These are phyloP conservation scores for Diaporthe sp. DNA, from an alignment of 2,329 filamentous ascomycete species.

Conservation along the genomic window DNA sequence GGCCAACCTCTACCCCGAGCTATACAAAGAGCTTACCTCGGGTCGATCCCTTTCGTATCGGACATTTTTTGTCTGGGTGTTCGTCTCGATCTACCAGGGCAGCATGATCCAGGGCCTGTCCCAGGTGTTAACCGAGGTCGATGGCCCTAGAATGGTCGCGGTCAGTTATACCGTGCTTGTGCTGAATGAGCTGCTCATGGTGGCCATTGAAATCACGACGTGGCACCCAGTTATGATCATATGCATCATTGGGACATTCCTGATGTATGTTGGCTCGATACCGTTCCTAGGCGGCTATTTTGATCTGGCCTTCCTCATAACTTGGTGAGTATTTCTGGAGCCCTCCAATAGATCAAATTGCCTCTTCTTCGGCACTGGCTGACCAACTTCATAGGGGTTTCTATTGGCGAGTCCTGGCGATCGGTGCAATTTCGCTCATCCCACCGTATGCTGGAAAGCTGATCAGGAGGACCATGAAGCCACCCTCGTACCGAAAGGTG, in stretches of 20 bases:
- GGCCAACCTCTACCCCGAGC: slow-evolving; percentile 94
- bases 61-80: slow-evolving; percentile 97
- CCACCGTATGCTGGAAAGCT: slow-evolving; percentile 91
- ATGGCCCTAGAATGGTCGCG: slow-evolving; percentile 83
- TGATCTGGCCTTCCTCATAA: slow-evolving; percentile 84
- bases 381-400: slow-evolving; percentile 73
- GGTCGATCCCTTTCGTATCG: slow-evolving; percentile 90
- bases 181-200: slow-evolving; percentile 96
- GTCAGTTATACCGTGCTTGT: slow-evolving; percentile 94
- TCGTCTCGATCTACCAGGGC: slow-evolving; percentile 95
- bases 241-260: slow-evolving; percentile 84
- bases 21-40: slow-evolving; percentile 96
- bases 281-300: slow-evolving; percentile 94
- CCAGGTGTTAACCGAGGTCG: slow-evolving; percentile 86
- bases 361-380: slow-evolving; percentile 32
- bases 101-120: slow-evolving; percentile 95
- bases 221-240: slow-evolving; percentile 96
- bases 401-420: slow-evolving; percentile 87
- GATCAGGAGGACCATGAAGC: slow-evolving; percentile 86
- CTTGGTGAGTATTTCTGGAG: slow-evolving; percentile 63
- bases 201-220: slow-evolving; percentile 94
- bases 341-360: neutral
- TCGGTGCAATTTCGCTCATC: slow-evolving; percentile 83
- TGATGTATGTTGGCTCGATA: slow-evolving; percentile 84
- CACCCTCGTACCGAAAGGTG: slow-evolving; percentile 95